Conservation (phyloP, 176 grass and related monocot species). For the Panicum miliaceum region DNA sequence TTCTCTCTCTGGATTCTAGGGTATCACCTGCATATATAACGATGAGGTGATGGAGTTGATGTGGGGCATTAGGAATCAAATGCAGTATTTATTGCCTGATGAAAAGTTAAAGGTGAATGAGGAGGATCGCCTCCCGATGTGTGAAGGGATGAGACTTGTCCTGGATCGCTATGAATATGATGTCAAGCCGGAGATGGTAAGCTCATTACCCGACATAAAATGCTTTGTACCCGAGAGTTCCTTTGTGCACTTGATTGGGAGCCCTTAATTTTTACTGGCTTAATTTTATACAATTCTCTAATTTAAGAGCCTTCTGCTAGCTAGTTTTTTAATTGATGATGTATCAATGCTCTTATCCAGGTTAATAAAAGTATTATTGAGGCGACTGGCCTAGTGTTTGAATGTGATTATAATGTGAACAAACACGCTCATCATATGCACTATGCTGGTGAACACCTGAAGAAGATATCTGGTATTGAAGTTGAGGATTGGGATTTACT, state of each 20-base stretch:
- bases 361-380: not conserved
- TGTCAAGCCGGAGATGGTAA: not conserved
- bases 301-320: not conserved
- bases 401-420: not conserved
- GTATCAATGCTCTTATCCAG: not conserved
- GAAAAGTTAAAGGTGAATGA: not conserved
- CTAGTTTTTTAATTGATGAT: not conserved
- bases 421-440: not conserved
- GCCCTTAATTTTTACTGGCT: not conserved
- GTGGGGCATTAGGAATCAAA: too few species aligned
- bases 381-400: not conserved
- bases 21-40: not conserved
- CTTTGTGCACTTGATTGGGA: not conserved
- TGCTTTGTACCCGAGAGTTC: not conserved
- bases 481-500: conserved; percentile 1
- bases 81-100: not conserved
- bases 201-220: not conserved
- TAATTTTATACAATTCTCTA: not conserved
- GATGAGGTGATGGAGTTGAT: too few species aligned
- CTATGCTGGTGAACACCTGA: not conserved
- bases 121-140: not conserved
- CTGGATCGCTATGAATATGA: not conserved
- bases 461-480: not conserved
- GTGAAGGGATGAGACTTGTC: not conserved
- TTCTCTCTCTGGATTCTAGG: not conserved